Evolutionary conservation across 2,329 filamentous ascomycete species (phyloP).

Genomic region (Tolypocladium cylindrosporum): DNA sequence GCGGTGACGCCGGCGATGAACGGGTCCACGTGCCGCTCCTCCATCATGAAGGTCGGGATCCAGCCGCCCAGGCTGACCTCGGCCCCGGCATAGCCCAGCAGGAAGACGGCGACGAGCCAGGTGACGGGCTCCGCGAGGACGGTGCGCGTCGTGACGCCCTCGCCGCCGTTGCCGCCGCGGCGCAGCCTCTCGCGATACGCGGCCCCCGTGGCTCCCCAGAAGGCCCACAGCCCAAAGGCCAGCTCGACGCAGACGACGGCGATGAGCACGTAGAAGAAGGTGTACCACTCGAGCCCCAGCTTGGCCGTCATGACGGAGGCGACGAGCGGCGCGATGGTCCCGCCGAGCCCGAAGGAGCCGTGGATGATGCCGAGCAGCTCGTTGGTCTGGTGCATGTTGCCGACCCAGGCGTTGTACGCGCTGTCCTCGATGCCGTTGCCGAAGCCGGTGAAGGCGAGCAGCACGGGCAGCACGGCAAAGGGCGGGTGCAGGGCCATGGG

Average conservation of each 20-base stretch:
- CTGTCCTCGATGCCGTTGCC: conserved; percentile 60
- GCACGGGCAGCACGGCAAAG: conserved; percentile 55
- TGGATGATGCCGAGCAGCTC: conserved; percentile 66
- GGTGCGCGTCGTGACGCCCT: conserved; percentile 32
- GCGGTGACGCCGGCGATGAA: conserved; percentile 68
- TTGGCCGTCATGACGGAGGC: conserved; percentile 65
- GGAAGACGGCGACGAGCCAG: conserved; percentile 64
- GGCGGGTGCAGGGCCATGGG: conserved; percentile 58
- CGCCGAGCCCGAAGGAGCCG: conserved; percentile 62
- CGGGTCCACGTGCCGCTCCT: conserved; percentile 54
- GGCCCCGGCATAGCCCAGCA: conserved; percentile 69
- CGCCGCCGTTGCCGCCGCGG: conserved; percentile 17
- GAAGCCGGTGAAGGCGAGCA: conserved; percentile 58
- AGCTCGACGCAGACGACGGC: conserved; percentile 48
- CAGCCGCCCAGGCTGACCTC: conserved; percentile 69
- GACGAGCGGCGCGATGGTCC: conserved; percentile 57
- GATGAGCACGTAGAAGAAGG: conserved; percentile 69
- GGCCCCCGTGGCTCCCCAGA: conserved; percentile 52
- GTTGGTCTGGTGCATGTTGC: conserved; percentile 64
- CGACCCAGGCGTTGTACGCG: conserved; percentile 51
- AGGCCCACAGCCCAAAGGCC: conserved; percentile 38
- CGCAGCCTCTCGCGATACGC: conserved; percentile 33
- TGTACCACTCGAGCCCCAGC: conserved; percentile 53
- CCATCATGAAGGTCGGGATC: conserved; percentile 84
- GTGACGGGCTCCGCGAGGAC: conserved; percentile 45